Evolutionary conservation across 169 alveolate genomes (phyloP).

Genomic region (Babesia bovis): DNA sequence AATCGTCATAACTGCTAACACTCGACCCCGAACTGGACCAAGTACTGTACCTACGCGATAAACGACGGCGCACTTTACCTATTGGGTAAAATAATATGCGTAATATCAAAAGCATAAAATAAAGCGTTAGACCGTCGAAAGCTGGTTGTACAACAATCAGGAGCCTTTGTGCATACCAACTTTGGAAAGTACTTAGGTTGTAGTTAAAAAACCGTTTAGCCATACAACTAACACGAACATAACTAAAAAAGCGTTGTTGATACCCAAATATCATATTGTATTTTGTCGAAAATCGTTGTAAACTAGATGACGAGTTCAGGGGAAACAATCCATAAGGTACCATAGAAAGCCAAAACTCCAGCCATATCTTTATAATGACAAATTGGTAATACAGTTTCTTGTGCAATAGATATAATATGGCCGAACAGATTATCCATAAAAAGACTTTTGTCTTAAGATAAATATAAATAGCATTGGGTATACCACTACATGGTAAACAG

Average conservation of each 20-base stretch:
- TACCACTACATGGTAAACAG: slow-evolving; percentile 25
- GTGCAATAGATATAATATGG: slow-evolving; percentile 16
- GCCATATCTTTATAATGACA: slow-evolving; percentile 49
- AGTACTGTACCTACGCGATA: slow-evolving; percentile 1
- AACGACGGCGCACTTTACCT: background rate
- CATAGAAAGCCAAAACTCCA: slow-evolving; percentile 57
- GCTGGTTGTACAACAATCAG: slow-evolving; percentile 31
- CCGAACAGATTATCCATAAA: slow-evolving; percentile 25
- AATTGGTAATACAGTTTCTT: slow-evolving; percentile 1
- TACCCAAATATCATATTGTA: slow-evolving; percentile 47
- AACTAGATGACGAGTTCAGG: slow-evolving; percentile 35
- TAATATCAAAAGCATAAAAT: background rate
- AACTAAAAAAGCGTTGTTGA: slow-evolving; percentile 20
- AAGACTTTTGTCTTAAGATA: slow-evolving; percentile 5
- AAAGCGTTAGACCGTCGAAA: slow-evolving; percentile 28
- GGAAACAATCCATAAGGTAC: slow-evolving; percentile 59
- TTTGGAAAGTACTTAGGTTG: background rate
- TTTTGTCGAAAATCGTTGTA: slow-evolving; percentile 18
- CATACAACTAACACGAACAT: slow-evolving; percentile 41
- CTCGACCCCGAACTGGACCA: background rate
- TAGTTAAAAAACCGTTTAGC: background rate
- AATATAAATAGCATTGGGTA: background rate
- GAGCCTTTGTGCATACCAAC: slow-evolving; percentile 57
- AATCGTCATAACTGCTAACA: background rate
- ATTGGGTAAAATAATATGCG: background rate